These are phyloP conservation scores for Talaromyces rugulosus DNA, from an alignment of 2,329 filamentous ascomycete species.

Conservation along the genomic window DNA sequence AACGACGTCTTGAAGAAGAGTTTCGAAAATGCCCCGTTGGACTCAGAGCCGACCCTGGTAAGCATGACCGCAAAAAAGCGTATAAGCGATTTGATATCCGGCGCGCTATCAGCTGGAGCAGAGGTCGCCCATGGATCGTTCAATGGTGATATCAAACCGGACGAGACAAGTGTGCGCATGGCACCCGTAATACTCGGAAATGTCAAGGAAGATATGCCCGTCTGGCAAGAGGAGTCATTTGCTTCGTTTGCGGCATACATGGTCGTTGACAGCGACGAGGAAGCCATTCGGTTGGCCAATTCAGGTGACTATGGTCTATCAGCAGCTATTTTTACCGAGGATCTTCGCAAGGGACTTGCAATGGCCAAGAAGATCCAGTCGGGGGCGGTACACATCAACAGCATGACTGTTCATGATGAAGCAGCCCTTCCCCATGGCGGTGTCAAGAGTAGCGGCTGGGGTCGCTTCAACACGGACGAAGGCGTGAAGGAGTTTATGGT, in stretches of 20 bases:
- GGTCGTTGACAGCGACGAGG: slow-evolving; percentile 40
- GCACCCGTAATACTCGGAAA: slow-evolving; percentile 63
- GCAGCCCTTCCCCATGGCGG: slow-evolving; percentile 58
- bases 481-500: slow-evolving; percentile 56
- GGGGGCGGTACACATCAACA: slow-evolving; percentile 60
- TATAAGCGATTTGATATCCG: slow-evolving; percentile 28
- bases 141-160: neutral
- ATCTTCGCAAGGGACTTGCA: slow-evolving; percentile 46
- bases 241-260: slow-evolving; percentile 65
- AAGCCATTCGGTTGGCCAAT: slow-evolving; percentile 38
- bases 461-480: slow-evolving; percentile 48
- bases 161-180: slow-evolving; percentile 40
- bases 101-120: slow-evolving; percentile 27
- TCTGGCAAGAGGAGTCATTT: slow-evolving; percentile 55
- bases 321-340: slow-evolving; percentile 43
- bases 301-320: slow-evolving; percentile 37
- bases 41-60: slow-evolving; percentile 32
- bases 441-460: slow-evolving; percentile 56
- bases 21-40: slow-evolving; percentile 18
- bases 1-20: slow-evolving; percentile 44
- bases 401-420: slow-evolving; percentile 62
- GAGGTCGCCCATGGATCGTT: slow-evolving; percentile 23
- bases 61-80: slow-evolving; percentile 42
- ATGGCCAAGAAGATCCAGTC: slow-evolving; percentile 60
- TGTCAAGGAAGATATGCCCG: slow-evolving; percentile 59